Base-by-base conservation (phyloP, 2,329 filamentous ascomycete species). In the Aspergillus sclerotialis region DNA sequence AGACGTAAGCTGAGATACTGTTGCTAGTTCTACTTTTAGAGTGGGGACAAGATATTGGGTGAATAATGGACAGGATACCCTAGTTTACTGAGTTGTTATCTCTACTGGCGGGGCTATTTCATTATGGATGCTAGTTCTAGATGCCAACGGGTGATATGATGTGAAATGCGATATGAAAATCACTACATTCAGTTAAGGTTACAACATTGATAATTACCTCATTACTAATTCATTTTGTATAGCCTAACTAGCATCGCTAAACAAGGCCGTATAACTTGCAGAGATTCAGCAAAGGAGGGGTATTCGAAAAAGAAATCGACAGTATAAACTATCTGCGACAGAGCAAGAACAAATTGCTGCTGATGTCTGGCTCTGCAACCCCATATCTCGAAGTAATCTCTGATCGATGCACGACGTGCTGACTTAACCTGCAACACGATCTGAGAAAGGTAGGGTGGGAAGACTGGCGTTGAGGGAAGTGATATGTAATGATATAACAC, bases 291-390 rank as follows among this genome's bases (percentile, higher is more conserved):
- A n/a, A n/a, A n/a, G n/a, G n/a, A n/a, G n/a, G n/a, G n/a, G 55
- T 59, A 59, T 59, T 59, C 50, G 10, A 29, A 32, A 17, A 39
- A 27, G 33, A 32, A 40, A 32, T n/a, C n/a, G n/a, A n/a, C n/a
- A n/a, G n/a, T n/a, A n/a, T n/a, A n/a, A n/a, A 39, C 35, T 41
- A 36, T 39, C n/a, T n/a, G n/a, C n/a, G 14, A 28, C 18, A 33
- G 43, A 42, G 30, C 35, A 30, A 24, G 9, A 28, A 31, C 16
- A 39, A 27, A 35, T n/a, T n/a, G n/a, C n/a, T 11, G 13, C 13
- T 7, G 7, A 13, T 7, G 13, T 7, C 26, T 28, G 26, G 26
- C 7, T 10, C 13, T 7, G 10, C 26, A 28, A 28, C 13, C 26
- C 26, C 7, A 12, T 14, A 7, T 14, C 26, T 6, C 17, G 4